Percentiles rank a stretch among this genome's conserved stretches.
These are phyloP conservation scores for Pelargonium nanum DNA, from an alignment of 345 rosid genomes.

Conservation along the genomic window DNA sequence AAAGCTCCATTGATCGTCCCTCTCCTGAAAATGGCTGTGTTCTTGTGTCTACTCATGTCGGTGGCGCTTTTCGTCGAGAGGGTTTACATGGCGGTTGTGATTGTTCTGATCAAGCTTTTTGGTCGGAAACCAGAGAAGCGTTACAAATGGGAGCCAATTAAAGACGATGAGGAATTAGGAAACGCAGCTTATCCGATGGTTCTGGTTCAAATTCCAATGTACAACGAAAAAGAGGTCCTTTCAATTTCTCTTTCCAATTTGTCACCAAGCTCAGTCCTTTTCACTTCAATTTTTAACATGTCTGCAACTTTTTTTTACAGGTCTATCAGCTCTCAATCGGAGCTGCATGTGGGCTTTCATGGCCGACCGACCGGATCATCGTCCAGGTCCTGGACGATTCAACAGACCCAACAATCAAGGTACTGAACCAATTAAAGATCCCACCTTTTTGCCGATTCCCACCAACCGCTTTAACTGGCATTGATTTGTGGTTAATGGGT, in stretches of 20 bases:
- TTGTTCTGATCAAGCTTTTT: constrained; percentile 52
- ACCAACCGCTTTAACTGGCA: not conserved
- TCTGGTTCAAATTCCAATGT: constrained; percentile 96
- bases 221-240: constrained; percentile 82
- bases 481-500: not conserved
- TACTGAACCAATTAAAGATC: constrained; percentile 11
- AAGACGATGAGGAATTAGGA: constrained; percentile 79
- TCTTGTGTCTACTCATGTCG: constrained; percentile 72
- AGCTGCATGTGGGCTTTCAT: constrained; percentile 92
- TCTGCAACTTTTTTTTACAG: constrained; percentile 16
- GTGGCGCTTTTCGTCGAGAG: constrained; percentile 81
- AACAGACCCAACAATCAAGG: constrained; percentile 81
- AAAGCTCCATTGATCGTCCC: constrained; percentile 84
- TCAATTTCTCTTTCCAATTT: not conserved
- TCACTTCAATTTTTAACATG: not conserved
- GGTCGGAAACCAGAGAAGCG: constrained; percentile 76
- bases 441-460: not conserved
- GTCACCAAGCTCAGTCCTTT: not conserved
- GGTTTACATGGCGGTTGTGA: constrained; percentile 76
- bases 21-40: constrained; percentile 42
- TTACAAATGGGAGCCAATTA: constrained; percentile 71
- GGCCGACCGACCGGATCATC: constrained; percentile 89
- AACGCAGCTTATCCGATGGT: constrained; percentile 79
- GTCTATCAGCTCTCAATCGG: constrained; percentile 83
- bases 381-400: constrained; percentile 94